Evolutionary conservation across 1,284 basidiomycete genomes (phyloP).

Genomic region (Ustilago bromivora): DNA sequence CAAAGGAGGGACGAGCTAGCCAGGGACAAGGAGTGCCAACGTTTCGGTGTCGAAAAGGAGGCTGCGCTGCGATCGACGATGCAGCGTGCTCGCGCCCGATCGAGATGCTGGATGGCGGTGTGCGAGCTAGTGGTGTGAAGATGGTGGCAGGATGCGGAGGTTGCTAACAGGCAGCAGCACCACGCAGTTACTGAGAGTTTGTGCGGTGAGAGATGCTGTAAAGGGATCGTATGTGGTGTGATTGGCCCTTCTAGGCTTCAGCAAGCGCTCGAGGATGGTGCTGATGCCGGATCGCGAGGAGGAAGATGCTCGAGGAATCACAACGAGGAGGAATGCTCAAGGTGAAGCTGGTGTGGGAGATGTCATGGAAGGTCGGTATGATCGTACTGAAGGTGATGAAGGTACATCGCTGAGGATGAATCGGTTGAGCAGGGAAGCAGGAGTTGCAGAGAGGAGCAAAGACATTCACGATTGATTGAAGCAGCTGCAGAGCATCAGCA

Average conservation of each 20-base stretch:
- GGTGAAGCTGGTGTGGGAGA: background rate
- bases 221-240: background rate
- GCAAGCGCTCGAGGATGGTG: background rate
- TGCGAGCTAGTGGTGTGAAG: background rate
- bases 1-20: background rate
- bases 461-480: background rate
- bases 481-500: conserved; percentile 2
- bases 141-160: background rate
- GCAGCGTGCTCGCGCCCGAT: background rate
- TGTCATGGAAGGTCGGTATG: conserved; percentile 12
- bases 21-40: background rate
- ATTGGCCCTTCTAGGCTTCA: background rate
- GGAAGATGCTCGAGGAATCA: conserved; percentile 1
- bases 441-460: background rate
- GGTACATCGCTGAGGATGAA: conserved; percentile 18
- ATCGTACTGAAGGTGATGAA: conserved; percentile 1
- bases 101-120: background rate
- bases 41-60: background rate
- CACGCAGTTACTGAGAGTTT: background rate
- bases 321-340: background rate
- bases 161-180: background rate
- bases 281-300: background rate
- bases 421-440: conserved; percentile 7
- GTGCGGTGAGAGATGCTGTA: background rate
- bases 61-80: background rate